These are phyloP conservation scores for Petunia hybrid DNA, from an alignment of 305 asterid species.

Conservation along the genomic window DNA sequence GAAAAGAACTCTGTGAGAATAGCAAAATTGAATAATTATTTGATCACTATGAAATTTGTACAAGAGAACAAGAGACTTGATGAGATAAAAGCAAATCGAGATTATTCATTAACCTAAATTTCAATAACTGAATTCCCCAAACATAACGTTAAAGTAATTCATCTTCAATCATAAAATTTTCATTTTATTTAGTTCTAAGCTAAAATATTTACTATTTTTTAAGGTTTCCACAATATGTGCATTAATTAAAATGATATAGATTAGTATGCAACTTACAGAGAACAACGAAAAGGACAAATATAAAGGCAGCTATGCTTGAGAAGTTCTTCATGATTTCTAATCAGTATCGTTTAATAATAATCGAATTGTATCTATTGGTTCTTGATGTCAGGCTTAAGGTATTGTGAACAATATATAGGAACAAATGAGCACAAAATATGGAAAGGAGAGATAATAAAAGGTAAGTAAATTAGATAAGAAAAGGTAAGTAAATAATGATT, in stretches of 20 bases:
- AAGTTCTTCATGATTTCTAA: background rate
- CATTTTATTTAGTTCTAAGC: background rate
- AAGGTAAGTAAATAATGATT: too few species aligned
- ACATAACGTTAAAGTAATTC: too few species aligned
- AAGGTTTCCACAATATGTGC: background rate
- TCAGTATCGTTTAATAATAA: background rate
- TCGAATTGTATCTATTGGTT: background rate
- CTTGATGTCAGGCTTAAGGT: background rate
- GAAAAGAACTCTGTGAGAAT: background rate
- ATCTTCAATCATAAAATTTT: too few species aligned
- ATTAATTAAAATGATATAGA: too few species aligned
- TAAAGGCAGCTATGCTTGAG: background rate
- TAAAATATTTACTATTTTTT: too few species aligned
- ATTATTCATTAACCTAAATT: background rate
- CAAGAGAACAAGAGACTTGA: background rate
- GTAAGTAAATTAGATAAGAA: too few species aligned
- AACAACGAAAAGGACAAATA: background rate
- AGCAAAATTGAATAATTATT: too few species aligned
- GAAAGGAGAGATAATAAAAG: too few species aligned
- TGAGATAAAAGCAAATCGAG: background rate
- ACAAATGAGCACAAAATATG: background rate
- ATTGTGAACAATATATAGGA: background rate
- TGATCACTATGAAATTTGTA: background rate
- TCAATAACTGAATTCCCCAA: too few species aligned
- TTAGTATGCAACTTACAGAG: background rate